Evolutionary conservation across 176 grass and related monocot genomes (phyloP).

Genomic region (Cocos nucifera): DNA sequence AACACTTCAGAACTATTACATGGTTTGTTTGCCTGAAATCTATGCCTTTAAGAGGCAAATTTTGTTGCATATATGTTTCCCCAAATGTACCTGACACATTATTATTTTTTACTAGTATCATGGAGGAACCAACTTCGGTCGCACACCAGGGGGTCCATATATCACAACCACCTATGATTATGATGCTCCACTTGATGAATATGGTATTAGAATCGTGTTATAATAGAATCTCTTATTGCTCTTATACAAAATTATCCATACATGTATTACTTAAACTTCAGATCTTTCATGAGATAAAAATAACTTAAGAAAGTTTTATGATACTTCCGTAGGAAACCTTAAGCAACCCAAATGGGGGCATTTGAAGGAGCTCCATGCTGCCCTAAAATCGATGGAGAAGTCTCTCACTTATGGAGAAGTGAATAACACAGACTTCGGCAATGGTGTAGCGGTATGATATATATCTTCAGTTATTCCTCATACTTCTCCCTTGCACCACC

Average conservation of each 20-base stretch:
- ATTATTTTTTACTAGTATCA: slow-evolving; percentile 42
- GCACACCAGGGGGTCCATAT: slow-evolving; percentile 69
- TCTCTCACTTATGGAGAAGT: slow-evolving; percentile 39
- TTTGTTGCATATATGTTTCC: too few relatives aligned
- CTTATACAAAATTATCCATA: too few relatives aligned
- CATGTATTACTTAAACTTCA: too few relatives aligned
- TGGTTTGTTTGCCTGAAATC: slow-evolving; percentile 24
- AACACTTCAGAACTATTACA: slow-evolving; percentile 73
- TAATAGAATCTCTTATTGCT: too few relatives aligned
- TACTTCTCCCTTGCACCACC: neutral
- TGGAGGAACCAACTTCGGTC: slow-evolving; percentile 78
- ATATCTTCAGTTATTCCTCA: neutral
- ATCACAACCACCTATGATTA: slow-evolving; percentile 84
- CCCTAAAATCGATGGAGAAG: slow-evolving; percentile 58
- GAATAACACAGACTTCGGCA: slow-evolving; percentile 19
- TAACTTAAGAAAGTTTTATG: too few relatives aligned
- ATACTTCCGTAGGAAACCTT: slow-evolving; percentile 30
- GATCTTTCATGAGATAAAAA: too few relatives aligned
- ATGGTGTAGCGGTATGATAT: slow-evolving; percentile 27
- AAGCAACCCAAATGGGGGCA: slow-evolving; percentile 82
- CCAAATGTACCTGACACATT: too few relatives aligned
- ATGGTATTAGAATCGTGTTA: slow-evolving; percentile 28
- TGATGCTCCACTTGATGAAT: slow-evolving; percentile 83
- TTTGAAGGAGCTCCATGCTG: slow-evolving; percentile 60
- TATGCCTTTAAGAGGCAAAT: too few relatives aligned